Percentiles rank a stretch among this genome's conserved stretches.
Evolutionary conservation across 2,329 filamentous ascomycete genomes (phyloP).

Genomic region (Onygenales sp.): DNA sequence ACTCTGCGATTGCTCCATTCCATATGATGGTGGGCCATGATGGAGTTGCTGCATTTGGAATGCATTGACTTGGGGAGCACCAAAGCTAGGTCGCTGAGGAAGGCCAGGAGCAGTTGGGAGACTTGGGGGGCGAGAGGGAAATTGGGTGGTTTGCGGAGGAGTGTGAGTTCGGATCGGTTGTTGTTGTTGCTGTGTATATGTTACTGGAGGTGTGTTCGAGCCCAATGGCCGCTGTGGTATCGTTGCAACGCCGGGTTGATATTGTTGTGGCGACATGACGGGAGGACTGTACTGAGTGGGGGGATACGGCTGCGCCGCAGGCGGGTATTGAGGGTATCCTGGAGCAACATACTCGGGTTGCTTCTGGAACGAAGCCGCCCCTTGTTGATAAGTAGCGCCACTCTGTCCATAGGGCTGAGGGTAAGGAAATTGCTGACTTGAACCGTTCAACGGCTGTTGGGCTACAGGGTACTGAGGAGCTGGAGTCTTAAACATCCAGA

Average conservation of each 20-base stretch:
- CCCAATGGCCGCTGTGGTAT: constrained; percentile 28
- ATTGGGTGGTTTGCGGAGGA: constrained; percentile 28
- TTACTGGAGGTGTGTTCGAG: constrained; percentile 30
- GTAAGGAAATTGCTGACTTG: constrained; percentile 28
- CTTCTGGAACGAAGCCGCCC: constrained; percentile 18
- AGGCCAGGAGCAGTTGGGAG: constrained; percentile 48
- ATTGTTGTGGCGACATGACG: constrained; percentile 24
- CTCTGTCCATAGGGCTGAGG: constrained; percentile 34
- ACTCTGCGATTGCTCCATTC: constrained; percentile 14
- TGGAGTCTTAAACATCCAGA: constrained; percentile 22
- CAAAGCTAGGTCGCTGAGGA: constrained; percentile 52
- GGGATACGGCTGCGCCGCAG: constrained; percentile 25
- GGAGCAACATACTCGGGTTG: constrained; percentile 14
- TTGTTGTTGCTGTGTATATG: constrained; percentile 32
- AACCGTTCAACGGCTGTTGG: constrained; percentile 40
- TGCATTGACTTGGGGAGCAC: constrained; percentile 43
- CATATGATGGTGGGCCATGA: constrained; percentile 30
- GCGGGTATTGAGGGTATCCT: constrained; percentile 27
- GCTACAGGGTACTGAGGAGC: constrained; percentile 34
- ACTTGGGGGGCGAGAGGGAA: constrained; percentile 40
- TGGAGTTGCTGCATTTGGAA: constrained; percentile 50
- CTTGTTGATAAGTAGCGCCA: constrained; percentile 34
- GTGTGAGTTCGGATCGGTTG: constrained; percentile 34
- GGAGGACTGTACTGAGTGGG: constrained; percentile 23
- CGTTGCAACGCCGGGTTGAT: constrained; percentile 15